phyloP scores from a whole-genome alignment of 78 protist genomes.

The Dictyostelium capitatum region DNA sequence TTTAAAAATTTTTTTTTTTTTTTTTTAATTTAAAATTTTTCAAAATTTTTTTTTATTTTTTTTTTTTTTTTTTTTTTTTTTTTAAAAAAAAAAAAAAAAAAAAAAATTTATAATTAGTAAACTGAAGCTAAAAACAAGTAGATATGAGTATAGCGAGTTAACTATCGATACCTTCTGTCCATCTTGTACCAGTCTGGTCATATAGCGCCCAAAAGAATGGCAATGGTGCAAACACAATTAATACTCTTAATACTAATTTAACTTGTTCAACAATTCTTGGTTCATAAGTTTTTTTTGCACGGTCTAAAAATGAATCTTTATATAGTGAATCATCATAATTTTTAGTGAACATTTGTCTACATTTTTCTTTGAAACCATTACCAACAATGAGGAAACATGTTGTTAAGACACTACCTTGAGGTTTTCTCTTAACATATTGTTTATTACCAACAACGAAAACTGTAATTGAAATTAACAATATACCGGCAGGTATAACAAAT shows the following conservation, averaged over 20 bases:
- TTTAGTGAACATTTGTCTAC: neutral
- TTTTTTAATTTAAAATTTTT: too few relatives aligned
- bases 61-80: too few relatives aligned
- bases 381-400: conserved; percentile 2
- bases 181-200: conserved; percentile 79
- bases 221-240: conserved; percentile 61
- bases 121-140: too few relatives aligned
- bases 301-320: conserved; percentile 39
- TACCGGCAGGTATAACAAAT: conserved; percentile 83
- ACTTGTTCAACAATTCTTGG: conserved; percentile 34
- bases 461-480: conserved; percentile 53
- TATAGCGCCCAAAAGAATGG: conserved; percentile 89
- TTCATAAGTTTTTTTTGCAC: conserved; percentile 33
- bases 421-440: conserved; percentile 35
- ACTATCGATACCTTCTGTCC: conserved; percentile 11
- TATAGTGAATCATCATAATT: conserved; percentile 23
- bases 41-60: too few relatives aligned
- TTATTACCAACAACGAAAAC: conserved; percentile 69
- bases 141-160: neutral
- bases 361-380: conserved; percentile 31
- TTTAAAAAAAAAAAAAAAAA: too few relatives aligned
- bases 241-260: conserved; percentile 20
- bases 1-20: too few relatives aligned
- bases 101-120: too few relatives aligned
- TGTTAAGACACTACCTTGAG: conserved; percentile 32